Percentiles rank a stretch among this genome's conserved stretches.
phyloP scores from a whole-genome alignment of 1,139 yeast genomes.

The Saccharomyces hybrid region DNA sequence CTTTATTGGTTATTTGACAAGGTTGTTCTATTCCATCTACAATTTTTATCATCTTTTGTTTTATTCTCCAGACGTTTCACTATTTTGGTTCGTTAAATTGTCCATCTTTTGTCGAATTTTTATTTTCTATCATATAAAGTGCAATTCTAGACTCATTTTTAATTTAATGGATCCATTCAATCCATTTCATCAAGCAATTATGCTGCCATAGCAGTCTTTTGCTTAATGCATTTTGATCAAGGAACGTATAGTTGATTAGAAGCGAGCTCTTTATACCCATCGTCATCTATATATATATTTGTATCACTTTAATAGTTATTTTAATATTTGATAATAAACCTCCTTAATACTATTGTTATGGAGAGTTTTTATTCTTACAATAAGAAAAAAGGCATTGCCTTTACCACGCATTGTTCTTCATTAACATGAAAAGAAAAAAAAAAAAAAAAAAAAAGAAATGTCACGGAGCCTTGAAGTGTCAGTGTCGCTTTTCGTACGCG shows the following conservation, averaged over 20 bases:
- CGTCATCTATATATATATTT: not conserved
- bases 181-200: not conserved
- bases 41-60: not conserved
- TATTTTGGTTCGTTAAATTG: not conserved
- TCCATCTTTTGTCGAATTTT: not conserved
- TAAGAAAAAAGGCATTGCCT: too few species aligned
- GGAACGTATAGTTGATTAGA: not conserved
- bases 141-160: slow-evolving; percentile 1
- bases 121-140: not conserved
- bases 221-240: not conserved
- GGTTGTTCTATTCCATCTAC: not conserved
- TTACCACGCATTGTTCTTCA: too few species aligned
- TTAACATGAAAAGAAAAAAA: not conserved
- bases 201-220: not conserved
- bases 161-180: not conserved
- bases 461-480: not conserved
- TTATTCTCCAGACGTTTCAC: not conserved
- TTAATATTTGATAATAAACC: not conserved
- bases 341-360: not conserved
- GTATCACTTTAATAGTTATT: slow-evolving; percentile 1
- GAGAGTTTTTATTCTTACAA: not conserved
- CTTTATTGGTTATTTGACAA: not conserved
- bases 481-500: not conserved
- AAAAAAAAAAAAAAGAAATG: not conserved
- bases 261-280: not conserved